A percentile compares a stretch with the other conserved stretches of the same genome.
Evolutionary conservation across 768 basidiomycete genomes (phyloP).

Genomic region (Strobilomyces echinocephalus): DNA sequence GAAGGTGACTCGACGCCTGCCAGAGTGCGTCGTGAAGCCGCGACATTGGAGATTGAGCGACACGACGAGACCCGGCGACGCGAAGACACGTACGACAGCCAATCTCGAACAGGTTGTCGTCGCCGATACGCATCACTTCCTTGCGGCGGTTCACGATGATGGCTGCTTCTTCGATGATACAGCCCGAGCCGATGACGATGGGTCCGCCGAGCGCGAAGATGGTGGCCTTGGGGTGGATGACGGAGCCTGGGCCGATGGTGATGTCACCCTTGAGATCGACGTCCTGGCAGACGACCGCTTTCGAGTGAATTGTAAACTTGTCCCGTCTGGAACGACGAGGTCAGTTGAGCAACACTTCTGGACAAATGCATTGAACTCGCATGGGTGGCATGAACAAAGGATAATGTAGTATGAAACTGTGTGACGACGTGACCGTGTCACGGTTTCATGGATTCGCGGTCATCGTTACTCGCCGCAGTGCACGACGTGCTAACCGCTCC

Average conservation of each 20-base stretch:
- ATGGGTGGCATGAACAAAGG: conserved; percentile 13
- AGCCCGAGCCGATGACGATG: conserved; percentile 82
- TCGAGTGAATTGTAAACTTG: conserved; percentile 86
- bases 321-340: conserved; percentile 55
- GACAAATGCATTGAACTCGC: conserved; percentile 14
- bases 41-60: not conserved
- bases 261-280: conserved; percentile 93
- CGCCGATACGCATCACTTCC: conserved; percentile 89
- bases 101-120: conserved; percentile 92
- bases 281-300: conserved; percentile 87
- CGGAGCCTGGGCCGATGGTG: conserved; percentile 86
- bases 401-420: too few species aligned
- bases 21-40: not conserved
- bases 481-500: conserved; percentile 25
- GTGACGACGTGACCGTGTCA: too few species aligned
- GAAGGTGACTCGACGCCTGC: conserved; percentile 85
- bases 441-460: conserved; percentile 9
- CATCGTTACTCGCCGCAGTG: conserved; percentile 24
- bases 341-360: not conserved
- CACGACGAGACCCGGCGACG: not conserved
- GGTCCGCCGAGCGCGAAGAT: conserved; percentile 89
- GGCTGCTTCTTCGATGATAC: conserved; percentile 88
- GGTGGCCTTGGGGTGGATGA: conserved; percentile 91
- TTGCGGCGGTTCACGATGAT: conserved; percentile 89
- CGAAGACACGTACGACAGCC: conserved; percentile 66